A percentile compares a stretch with the other conserved stretches of the same genome.
Conservation (phyloP, 2,329 filamentous ascomycete genomes). For the Beauveria scarabaeidicola region DNA sequence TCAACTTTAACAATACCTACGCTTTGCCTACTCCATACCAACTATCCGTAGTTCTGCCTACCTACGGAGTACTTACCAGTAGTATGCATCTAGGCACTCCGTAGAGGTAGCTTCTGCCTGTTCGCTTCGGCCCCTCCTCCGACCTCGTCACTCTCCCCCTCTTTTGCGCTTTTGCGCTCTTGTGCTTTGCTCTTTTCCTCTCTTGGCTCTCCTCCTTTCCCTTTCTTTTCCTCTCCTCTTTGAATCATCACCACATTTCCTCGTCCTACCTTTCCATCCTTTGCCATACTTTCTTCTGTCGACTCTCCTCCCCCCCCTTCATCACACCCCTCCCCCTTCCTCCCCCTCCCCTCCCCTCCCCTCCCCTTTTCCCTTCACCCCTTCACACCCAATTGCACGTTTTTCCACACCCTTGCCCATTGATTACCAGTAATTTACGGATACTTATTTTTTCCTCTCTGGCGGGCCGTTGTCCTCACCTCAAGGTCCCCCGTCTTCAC, state of each 20-base stretch:
- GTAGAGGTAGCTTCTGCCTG: background rate
- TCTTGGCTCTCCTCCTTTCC: background rate
- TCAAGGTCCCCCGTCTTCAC: background rate
- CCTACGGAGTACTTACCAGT: too few species aligned
- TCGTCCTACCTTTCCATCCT: slow-evolving; percentile 3
- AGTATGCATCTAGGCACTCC: too few species aligned
- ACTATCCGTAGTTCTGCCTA: too few species aligned
- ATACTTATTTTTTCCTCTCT: background rate
- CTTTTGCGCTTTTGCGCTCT: background rate
- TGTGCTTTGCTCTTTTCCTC: background rate
- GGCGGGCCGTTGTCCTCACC: slow-evolving; percentile 7
- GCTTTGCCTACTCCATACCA: too few species aligned
- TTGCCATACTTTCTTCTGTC: slow-evolving; percentile 9
- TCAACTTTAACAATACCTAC: too few species aligned
- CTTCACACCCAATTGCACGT: background rate
- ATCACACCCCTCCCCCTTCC: background rate
- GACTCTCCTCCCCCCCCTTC: slow-evolving; percentile 1
- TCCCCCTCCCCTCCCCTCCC: background rate
- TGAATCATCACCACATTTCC: background rate
- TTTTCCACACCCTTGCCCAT: background rate
- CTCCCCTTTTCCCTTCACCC: background rate
- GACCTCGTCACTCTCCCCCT: background rate
- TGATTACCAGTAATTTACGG: background rate
- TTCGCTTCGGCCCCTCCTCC: background rate
- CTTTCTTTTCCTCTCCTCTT: background rate